Evolutionary conservation across 1,284 basidiomycete genomes (phyloP).

Genomic region (Tilletia setariae): DNA sequence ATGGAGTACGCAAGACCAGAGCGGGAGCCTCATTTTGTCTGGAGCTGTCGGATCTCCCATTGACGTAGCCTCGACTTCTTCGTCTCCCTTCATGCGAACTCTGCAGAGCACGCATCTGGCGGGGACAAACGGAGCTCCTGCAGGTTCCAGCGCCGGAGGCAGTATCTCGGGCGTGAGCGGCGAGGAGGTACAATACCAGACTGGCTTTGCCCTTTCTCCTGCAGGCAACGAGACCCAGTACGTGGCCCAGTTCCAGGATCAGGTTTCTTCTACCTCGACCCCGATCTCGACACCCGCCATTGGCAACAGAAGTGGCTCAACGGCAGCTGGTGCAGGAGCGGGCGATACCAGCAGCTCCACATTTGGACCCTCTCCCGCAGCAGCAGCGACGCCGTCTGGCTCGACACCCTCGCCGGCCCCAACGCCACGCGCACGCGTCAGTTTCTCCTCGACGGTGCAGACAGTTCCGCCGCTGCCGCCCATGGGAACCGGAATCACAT

Average conservation of each 20-base stretch:
- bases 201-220: neutral
- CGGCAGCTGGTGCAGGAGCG: no score
- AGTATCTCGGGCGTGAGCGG: no score
- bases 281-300: neutral
- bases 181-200: neutral
- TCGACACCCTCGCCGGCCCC: neutral
- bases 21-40: neutral
- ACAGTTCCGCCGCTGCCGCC: neutral
- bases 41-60: neutral
- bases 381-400: no score
- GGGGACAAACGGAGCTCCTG: no score
- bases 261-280: neutral
- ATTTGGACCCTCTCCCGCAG: no score
- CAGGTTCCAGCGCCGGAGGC: no score
- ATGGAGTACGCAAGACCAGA: neutral
- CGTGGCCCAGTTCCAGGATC: neutral
- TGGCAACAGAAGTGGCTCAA: no score
- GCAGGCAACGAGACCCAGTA: neutral
- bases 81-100: neutral
- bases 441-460: slow-evolving; percentile 5
- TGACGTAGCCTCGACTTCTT: neutral
- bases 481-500: neutral
- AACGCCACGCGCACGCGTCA: neutral
- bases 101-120: neutral
- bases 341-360: no score